Percentiles rank a stretch among this genome's conserved stretches.
phyloP scores from a whole-genome alignment of 305 asterid species.

The Salvia sclarea region DNA sequence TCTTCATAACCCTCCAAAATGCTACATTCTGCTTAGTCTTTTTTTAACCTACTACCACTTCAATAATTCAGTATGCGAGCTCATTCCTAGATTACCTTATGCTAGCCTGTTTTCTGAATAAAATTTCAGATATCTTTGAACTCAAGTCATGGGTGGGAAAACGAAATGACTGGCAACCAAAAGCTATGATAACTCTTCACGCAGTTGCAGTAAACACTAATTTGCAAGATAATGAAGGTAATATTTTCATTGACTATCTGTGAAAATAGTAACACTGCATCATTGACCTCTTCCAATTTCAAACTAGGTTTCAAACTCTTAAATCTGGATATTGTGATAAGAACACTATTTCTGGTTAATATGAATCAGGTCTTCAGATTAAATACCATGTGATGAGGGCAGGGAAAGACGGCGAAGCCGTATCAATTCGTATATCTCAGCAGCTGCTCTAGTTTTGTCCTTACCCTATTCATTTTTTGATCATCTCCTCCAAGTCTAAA shows the following conservation, averaged over 20 bases:
- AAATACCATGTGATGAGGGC: slow-evolving; percentile 83
- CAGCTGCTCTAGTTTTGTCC: slow-evolving; percentile 58
- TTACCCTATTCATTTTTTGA: neutral
- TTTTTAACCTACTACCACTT: neutral
- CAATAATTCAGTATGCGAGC: neutral
- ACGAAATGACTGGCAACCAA: slow-evolving; percentile 81
- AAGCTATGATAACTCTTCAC: slow-evolving; percentile 68
- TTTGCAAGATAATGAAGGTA: slow-evolving; percentile 90
- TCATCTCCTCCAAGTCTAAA: slow-evolving; percentile 18
- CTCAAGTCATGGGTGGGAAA: slow-evolving; percentile 87
- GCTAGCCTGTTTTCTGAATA: slow-evolving; percentile 16
- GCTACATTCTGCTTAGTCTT: neutral
- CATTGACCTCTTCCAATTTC: neutral
- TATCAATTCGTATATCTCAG: slow-evolving; percentile 84
- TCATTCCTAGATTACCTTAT: neutral
- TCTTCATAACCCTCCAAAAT: neutral
- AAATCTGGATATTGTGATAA: neutral
- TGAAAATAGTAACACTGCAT: neutral
- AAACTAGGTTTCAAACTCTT: neutral
- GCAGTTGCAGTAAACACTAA: slow-evolving; percentile 89
- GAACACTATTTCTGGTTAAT: slow-evolving; percentile 9
- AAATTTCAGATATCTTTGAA: slow-evolving; percentile 64
- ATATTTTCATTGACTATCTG: neutral
- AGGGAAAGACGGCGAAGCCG: slow-evolving; percentile 80
- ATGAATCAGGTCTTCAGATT: slow-evolving; percentile 64